Evolutionary conservation across 2,329 filamentous ascomycete genomes (phyloP).

Genomic region (Cladosporium sp.): DNA sequence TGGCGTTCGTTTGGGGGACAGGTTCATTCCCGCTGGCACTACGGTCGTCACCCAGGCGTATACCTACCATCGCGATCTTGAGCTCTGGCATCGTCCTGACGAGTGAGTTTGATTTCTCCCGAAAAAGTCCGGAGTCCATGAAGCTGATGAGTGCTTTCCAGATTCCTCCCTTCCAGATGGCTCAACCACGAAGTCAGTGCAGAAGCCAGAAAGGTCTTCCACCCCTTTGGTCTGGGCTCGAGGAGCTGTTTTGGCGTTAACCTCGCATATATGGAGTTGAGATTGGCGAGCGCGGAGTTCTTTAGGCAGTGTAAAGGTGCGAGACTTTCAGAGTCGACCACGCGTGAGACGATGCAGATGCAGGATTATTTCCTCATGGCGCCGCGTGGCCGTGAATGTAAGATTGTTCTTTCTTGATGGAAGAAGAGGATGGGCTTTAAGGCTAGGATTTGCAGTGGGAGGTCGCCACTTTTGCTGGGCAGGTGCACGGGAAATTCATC

Average conservation of each 20-base stretch:
- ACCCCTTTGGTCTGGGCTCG: slow-evolving; percentile 28
- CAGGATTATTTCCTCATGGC: slow-evolving; percentile 31
- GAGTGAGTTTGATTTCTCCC: slow-evolving; percentile 18
- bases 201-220: slow-evolving; percentile 22
- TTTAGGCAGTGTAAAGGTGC: slow-evolving; percentile 23
- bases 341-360: slow-evolving; percentile 25
- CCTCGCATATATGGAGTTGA: slow-evolving; percentile 29
- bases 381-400: slow-evolving; percentile 26
- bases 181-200: slow-evolving; percentile 20
- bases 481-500: no score
- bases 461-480: no score
- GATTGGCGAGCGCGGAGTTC: slow-evolving; percentile 25
- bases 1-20: slow-evolving; percentile 14
- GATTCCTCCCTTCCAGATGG: slow-evolving; percentile 26
- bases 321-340: slow-evolving; percentile 20
- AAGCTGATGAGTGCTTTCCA: no score
- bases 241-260: slow-evolving; percentile 28
- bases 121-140: no score
- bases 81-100: slow-evolving; percentile 18
- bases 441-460: no score
- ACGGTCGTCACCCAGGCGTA: slow-evolving; percentile 19
- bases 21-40: slow-evolving; percentile 18
- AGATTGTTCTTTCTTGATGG: slow-evolving; percentile 22
- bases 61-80: slow-evolving; percentile 21
- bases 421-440: no score